Percentiles rank a stretch among this genome's conserved stretches.
These are phyloP conservation scores for Penicillium sp. DNA, from an alignment of 2,329 filamentous ascomycete species.

Conservation along the genomic window DNA sequence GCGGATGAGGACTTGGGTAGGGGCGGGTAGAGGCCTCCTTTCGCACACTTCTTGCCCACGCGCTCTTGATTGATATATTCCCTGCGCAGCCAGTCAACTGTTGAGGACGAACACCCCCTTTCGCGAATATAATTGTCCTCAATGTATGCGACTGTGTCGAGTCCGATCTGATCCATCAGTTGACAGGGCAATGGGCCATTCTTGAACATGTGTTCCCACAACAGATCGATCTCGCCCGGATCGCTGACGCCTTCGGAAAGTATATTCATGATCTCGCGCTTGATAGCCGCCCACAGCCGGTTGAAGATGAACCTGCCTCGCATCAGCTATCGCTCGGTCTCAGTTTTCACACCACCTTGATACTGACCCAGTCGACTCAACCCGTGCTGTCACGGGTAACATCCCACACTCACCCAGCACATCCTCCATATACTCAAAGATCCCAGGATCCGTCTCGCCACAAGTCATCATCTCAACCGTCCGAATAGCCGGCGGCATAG, in stretches of 20 bases:
- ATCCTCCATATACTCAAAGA: constrained; percentile 48
- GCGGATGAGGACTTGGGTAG: constrained; percentile 1
- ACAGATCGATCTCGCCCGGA: constrained; percentile 50
- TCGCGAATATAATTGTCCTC: constrained; percentile 57
- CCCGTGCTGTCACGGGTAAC: constrained; percentile 45
- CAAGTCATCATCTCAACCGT: constrained; percentile 57
- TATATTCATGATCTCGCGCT: constrained; percentile 53
- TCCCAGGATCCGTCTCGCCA: constrained; percentile 44
- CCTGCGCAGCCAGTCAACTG: constrained; percentile 48
- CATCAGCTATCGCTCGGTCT: too few relatives aligned
- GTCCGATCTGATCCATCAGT: constrained; percentile 52
- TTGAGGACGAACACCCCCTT: constrained; percentile 41
- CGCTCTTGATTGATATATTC: constrained; percentile 50
- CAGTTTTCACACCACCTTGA: background rate
- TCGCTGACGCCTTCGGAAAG: constrained; percentile 52
- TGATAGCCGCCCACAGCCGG: constrained; percentile 58
- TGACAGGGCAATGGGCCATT: constrained; percentile 32
- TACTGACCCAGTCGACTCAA: constrained; percentile 49
- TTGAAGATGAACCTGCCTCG: constrained; percentile 53
- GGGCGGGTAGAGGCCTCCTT: constrained; percentile 46
- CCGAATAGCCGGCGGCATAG: constrained; percentile 48
- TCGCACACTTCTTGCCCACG: constrained; percentile 40
- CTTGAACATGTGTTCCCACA: constrained; percentile 43
- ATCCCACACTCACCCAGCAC: constrained; percentile 44
- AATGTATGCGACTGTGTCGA: constrained; percentile 57